Evolutionary conservation across 768 basidiomycete genomes (phyloP), one percentile per base, ranked within the genome.

Genomic region (Pulveroboletus sp.): DNA sequence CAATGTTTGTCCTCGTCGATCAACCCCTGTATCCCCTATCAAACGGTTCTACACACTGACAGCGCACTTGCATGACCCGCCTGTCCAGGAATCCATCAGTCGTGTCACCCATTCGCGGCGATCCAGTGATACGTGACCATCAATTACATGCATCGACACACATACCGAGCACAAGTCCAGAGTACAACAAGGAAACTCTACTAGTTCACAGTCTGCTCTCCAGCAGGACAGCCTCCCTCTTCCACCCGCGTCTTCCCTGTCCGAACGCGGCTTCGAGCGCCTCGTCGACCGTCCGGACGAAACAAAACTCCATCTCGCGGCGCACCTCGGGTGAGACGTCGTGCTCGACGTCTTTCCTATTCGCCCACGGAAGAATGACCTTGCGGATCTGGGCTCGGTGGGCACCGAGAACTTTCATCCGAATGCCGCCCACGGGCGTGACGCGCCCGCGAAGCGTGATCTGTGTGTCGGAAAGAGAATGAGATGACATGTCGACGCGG

Each of bases 321-420:
- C 80, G 74, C 20, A 93, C 77, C 56, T 88, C 87, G 9, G 74
- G 69, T 6, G 89, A 83, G 0, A 91, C 81, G 53, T 94, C 93
- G 57, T 87, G 84, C 58, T 89, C 84, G 16, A 94, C 89, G 50
- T 96, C 91, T 59, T 91, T 91, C 47, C 82, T 75, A 61, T 95
- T 96, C 24, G 83, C 81, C 72, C 78, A 83, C 0, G 93, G 93
- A 6, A 96, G 73, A 47, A 96, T 85, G 30, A 95, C 80, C 62
- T 85, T 93, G 41, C 76, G 84, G 37, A 93, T 81, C 30, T 86
- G 82, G 2, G 90, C 90, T 6, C 93, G 82, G 65, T 94, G 91
- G 0, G 93, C 93, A 16, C 91, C 92, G 16, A 95, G 78, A 1
- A 94, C 77, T 63, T 91, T 91, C 74, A 93, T 93, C 63, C 93